These are phyloP conservation scores for Fusarium sp. DNA, from an alignment of 2,329 filamentous ascomycete species.

Conservation along the genomic window DNA sequence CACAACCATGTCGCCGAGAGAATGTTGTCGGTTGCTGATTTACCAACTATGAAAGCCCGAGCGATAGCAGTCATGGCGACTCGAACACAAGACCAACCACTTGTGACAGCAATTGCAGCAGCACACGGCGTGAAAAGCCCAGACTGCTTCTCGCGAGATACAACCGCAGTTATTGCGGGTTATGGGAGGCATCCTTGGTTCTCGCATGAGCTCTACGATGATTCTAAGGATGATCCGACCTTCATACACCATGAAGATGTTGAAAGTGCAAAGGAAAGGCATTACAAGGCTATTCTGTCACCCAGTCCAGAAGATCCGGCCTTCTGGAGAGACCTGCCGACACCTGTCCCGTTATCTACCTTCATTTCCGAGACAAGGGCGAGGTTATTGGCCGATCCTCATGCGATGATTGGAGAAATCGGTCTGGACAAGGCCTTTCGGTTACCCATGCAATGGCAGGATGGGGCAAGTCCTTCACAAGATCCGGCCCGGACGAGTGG, in stretches of 20 bases:
- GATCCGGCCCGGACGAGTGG: slow-evolving; percentile 67
- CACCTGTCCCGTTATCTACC: slow-evolving; percentile 66
- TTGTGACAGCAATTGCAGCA: slow-evolving; percentile 15
- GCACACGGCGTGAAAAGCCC: slow-evolving; percentile 6
- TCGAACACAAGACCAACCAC: slow-evolving; percentile 36
- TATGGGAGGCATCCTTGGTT: slow-evolving; percentile 45
- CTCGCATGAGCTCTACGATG: slow-evolving; percentile 39
- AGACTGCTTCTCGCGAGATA: neutral
- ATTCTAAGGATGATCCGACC: neutral
- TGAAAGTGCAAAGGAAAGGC: slow-evolving; percentile 24
- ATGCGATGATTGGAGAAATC: slow-evolving; percentile 78
- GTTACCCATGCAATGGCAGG: slow-evolving; percentile 69
- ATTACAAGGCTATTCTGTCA: slow-evolving; percentile 33
- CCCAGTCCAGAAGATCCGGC: slow-evolving; percentile 29
- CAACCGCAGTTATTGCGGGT: slow-evolving; percentile 25
- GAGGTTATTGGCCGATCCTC: slow-evolving; percentile 66
- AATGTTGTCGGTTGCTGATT: neutral
- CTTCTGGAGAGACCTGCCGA: slow-evolving; percentile 59
- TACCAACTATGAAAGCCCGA: slow-evolving; percentile 28
- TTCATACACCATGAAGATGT: neutral
- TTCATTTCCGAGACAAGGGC: slow-evolving; percentile 67
- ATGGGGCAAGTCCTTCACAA: slow-evolving; percentile 36
- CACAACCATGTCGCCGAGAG: slow-evolving; percentile 42
- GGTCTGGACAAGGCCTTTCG: slow-evolving; percentile 80
- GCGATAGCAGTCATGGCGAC: slow-evolving; percentile 41